Conservation (phyloP, 1,284 basidiomycete genomes). For the Rhizoctonia solani region DNA sequence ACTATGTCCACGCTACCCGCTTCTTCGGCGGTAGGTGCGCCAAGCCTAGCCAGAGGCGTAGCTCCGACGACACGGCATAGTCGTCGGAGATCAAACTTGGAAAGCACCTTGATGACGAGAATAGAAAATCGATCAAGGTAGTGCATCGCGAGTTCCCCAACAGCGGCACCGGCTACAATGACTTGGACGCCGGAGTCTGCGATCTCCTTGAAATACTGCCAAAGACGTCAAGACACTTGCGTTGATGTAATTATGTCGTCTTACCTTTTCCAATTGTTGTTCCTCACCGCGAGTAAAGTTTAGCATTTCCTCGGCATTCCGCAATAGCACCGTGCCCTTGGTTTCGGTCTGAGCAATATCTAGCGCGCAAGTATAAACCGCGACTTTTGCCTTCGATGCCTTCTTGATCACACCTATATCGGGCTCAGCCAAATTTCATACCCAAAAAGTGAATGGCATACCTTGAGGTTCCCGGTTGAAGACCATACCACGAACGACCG, state of each 20-base stretch:
- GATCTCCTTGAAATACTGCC: constrained; percentile 95
- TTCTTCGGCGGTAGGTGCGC: constrained; percentile 95
- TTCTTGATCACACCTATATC: constrained; percentile 76
- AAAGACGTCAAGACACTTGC: neutral
- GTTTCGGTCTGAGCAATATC: constrained; percentile 98
- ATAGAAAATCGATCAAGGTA: constrained; percentile 95
- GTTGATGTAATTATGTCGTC: constrained; percentile 33
- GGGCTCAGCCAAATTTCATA: neutral
- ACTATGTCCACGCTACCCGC: constrained; percentile 93
- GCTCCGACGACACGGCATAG: constrained; percentile 95
- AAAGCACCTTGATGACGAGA: constrained; percentile 94
- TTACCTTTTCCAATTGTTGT: constrained; percentile 89
- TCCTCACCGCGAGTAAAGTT: constrained; percentile 97
- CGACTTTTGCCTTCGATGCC: constrained; percentile 82
- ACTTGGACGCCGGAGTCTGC: constrained; percentile 94
- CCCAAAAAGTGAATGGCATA: constrained; percentile 45
- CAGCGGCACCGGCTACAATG: constrained; percentile 88
- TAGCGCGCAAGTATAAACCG: constrained; percentile 90
- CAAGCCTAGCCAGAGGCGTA: constrained; percentile 93
- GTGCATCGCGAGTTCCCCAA: constrained; percentile 96
- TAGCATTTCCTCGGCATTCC: constrained; percentile 94
- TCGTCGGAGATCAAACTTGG: constrained; percentile 96
- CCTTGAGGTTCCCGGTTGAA: constrained; percentile 96
- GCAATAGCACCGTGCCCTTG: constrained; percentile 96
- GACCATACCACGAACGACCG: constrained; percentile 96